Base-by-base conservation (phyloP, 768 basidiomycete genomes). In the Trichaptum fuscoviolaceum region DNA sequence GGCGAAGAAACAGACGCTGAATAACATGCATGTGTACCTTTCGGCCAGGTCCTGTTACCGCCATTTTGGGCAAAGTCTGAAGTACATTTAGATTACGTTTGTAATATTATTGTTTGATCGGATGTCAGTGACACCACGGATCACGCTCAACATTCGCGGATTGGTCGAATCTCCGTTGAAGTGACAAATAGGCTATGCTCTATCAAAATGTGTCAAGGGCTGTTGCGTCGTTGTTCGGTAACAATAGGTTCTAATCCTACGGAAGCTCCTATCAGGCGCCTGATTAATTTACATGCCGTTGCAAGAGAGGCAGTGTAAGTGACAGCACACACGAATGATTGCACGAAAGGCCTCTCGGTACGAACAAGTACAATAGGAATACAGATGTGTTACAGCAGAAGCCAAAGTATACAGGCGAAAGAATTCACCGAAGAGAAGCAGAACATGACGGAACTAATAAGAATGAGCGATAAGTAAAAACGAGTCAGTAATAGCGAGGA, bases 1-100 rank as follows among this genome's bases (percentile, higher is more conserved):
- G 77, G 78, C 0, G 85, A 83, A 0, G 85, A 79, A 52, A 52
- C 42, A 52, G 42, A 52, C 42, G 42, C 42, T 52, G 42, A 52
- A 52, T 52, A 52, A 20, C 42, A 12, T 36, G 7, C 35, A 36
- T 12, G 20, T 52, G 42, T 12, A 52, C 42, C 42, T 52, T 52
- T 52, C 15, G 5, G 3, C 42, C 3, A 20, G 42, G 12, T 52
- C 10, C 10, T 52, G 12, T 20, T 20, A 52, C 42, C 42, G 42
- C 42, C 42, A 15, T 52, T 52, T 52, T 52, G 5, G 42, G 42
- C 42, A 52, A 12, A 52, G 5, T 52, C 10, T 52, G 42, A 52
- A 20, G 12, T 12, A 12, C 12, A 52, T 15, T 52, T 52, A 52
- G 20, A 52, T 52, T 52, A 52, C 42, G 42, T 52, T 52, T 52